Base-by-base conservation (phyloP, 129 eudicot genomes). In the Flaveria linearis region DNA sequence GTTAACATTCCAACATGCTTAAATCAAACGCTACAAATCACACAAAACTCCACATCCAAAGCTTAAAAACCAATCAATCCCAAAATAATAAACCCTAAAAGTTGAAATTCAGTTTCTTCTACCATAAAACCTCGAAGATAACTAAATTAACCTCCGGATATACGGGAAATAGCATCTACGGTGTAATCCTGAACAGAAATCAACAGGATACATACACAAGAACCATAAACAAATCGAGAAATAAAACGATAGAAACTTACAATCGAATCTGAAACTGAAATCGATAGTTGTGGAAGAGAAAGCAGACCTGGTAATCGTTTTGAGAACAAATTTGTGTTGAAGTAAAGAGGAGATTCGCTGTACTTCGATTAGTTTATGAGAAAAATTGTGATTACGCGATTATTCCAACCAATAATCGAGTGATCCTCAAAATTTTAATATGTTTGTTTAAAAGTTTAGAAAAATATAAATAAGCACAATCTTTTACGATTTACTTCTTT, bases 311-410 rank as follows among this genome's bases (percentile, higher is more conserved):
- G n/a, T 52, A n/a, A 49, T 16, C 47, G 16, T 55, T 58, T 41
- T n/a, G 67, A 39, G 52, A 72, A 72, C 36, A 55, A 53, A n/a
- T 17, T 39, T 72, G 76, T 55, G 64, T 72, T 8, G 14, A 72
- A 72, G 76, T 72, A 72, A 72, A 72, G 39, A 72, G 20, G 76
- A 57, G 67, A 72, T 72, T 72, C 76, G 76, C 67, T 72, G 68
- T 55, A 36, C 76, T 72, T 36, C 25, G 51, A 15, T 53, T 72
- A 72, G 51, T 39, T 67, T 67, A 67, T 67, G 28, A 3, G 49
- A 12, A 61, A 23, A 60, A 11, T 60, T 64, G 3, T 30, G 10
- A 16, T 30, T 28, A 26, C 50, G 62, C 46, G 41, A 71, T 50
- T 36, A 70, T 71, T 71, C 46, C 47, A 26, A 71, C 14, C 15